Evolutionary conservation across 1,139 yeast genomes (phyloP).

Genomic region (Scheffersomyces stambukii): DNA sequence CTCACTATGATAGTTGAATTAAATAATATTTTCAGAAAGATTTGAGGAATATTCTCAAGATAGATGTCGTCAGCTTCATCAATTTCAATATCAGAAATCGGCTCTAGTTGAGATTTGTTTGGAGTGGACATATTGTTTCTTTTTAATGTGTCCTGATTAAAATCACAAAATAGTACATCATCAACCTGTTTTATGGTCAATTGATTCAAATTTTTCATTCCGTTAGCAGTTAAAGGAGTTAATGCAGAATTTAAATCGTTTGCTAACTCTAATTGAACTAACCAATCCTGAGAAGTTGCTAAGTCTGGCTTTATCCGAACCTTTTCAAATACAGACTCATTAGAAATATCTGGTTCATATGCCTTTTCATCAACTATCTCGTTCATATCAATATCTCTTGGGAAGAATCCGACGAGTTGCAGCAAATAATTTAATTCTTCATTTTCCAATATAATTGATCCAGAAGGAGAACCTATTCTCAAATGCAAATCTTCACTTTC

Average conservation of each 20-base stretch:
- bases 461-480: too few relatives aligned
- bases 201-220: slow-evolving; percentile 12
- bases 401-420: slow-evolving; percentile 29
- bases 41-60: slow-evolving; percentile 16
- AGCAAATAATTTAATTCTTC: slow-evolving; percentile 27
- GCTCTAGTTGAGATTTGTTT: slow-evolving; percentile 12
- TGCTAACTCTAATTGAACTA: slow-evolving; percentile 56
- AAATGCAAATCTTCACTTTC: too few relatives aligned
- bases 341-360: slow-evolving; percentile 57
- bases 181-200: slow-evolving; percentile 38
- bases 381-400: slow-evolving; percentile 27
- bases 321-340: slow-evolving; percentile 27
- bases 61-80: slow-evolving; percentile 14
- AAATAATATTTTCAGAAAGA: slow-evolving; percentile 18
- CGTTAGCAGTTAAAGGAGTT: slow-evolving; percentile 22
- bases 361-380: slow-evolving; percentile 58
- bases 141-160: slow-evolving; percentile 32
- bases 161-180: slow-evolving; percentile 51
- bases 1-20: slow-evolving; percentile 18
- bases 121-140: slow-evolving; percentile 25
- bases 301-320: slow-evolving; percentile 33
- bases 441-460: slow-evolving; percentile 3
- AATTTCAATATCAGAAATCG: slow-evolving; percentile 14
- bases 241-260: slow-evolving; percentile 50
- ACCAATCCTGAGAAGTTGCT: slow-evolving; percentile 59